A percentile compares a stretch with the other conserved stretches of the same genome.
Evolutionary conservation across 139 green algal genomes (phyloP).

Genomic region (Micractinium conductrix): DNA sequence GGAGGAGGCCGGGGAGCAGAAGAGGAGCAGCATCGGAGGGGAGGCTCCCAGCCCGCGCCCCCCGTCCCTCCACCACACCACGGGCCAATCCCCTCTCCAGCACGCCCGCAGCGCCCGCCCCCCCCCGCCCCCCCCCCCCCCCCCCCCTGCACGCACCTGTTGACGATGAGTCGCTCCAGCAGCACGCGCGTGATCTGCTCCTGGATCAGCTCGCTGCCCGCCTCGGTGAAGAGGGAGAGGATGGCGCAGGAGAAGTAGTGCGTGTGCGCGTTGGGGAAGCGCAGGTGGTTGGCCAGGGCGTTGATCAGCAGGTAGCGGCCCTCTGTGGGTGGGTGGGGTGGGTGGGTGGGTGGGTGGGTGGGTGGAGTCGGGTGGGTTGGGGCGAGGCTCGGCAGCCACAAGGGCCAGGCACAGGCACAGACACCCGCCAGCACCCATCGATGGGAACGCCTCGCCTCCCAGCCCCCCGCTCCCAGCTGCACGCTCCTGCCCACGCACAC

Average conservation of each 20-base stretch:
- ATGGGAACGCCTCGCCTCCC: neutral
- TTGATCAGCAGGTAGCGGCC: conserved; percentile 97
- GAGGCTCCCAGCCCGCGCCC: neutral
- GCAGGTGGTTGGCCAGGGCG: conserved; percentile 98
- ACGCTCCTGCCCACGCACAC: neutral
- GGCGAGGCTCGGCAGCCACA: conserved; percentile 6
- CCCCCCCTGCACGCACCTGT: conserved; percentile 56
- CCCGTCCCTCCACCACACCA: neutral
- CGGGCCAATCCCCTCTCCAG: neutral
- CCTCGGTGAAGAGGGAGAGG: conserved; percentile 92
- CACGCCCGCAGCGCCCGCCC: neutral
- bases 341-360: neutral
- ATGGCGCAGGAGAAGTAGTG: conserved; percentile 98
- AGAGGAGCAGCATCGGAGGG: neutral
- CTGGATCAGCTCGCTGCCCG: conserved; percentile 71
- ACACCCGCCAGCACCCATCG: neutral
- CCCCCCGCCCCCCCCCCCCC: neutral
- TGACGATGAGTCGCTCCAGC: conserved; percentile 99
- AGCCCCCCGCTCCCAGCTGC: neutral
- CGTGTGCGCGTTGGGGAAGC: conserved; percentile 99
- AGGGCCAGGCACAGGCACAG: neutral
- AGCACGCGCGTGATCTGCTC: conserved; percentile 98
- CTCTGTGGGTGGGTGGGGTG: conserved; percentile 69
- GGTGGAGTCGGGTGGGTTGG: neutral
- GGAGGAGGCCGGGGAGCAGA: conserved; percentile 36